These are phyloP conservation scores for Zalaria obscura DNA, from an alignment of 2,329 filamentous ascomycete species.

Conservation along the genomic window DNA sequence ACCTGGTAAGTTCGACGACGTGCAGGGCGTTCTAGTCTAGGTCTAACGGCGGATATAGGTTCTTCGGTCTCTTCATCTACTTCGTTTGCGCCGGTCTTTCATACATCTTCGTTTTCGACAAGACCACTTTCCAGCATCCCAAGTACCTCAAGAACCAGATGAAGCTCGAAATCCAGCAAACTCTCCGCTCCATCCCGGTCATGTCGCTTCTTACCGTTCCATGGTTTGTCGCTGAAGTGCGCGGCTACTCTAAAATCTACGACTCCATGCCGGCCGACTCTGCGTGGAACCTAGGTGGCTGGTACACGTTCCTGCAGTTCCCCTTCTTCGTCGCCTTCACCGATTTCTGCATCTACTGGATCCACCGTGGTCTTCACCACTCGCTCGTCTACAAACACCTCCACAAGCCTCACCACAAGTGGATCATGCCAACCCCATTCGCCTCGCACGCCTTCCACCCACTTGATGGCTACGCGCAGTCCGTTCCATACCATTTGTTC, in stretches of 20 bases:
- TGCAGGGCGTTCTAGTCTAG: not conserved
- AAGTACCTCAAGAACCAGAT: conserved; percentile 95
- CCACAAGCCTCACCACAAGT: conserved; percentile 98
- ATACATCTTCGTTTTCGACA: conserved; percentile 84
- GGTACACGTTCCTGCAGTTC: conserved; percentile 74
- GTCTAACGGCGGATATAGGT: conserved; percentile 35
- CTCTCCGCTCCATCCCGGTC: conserved; percentile 59
- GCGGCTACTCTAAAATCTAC: conserved; percentile 77
- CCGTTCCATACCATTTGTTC: conserved; percentile 83
- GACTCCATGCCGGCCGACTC: conserved; percentile 40
- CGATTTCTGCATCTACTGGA: conserved; percentile 83
- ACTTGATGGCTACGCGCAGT: conserved; percentile 78
- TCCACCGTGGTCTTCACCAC: conserved; percentile 75
- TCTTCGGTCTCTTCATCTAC: conserved; percentile 76
- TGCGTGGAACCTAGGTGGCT: conserved; percentile 57
- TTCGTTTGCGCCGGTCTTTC: conserved; percentile 72
- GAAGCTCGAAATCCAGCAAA: conserved; percentile 68
- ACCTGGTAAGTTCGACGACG: conserved; percentile 50
- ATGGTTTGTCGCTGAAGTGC: conserved; percentile 70
- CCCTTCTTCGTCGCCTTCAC: conserved; percentile 80
- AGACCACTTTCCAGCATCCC: conserved; percentile 74
- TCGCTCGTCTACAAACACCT: conserved; percentile 69
- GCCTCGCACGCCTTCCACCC: conserved; percentile 93
- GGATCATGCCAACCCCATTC: conserved; percentile 95
- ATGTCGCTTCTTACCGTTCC: conserved; percentile 74